phyloP scores from a whole-genome alignment of 345 rosid genomes.

The Anacardium occidentale region DNA sequence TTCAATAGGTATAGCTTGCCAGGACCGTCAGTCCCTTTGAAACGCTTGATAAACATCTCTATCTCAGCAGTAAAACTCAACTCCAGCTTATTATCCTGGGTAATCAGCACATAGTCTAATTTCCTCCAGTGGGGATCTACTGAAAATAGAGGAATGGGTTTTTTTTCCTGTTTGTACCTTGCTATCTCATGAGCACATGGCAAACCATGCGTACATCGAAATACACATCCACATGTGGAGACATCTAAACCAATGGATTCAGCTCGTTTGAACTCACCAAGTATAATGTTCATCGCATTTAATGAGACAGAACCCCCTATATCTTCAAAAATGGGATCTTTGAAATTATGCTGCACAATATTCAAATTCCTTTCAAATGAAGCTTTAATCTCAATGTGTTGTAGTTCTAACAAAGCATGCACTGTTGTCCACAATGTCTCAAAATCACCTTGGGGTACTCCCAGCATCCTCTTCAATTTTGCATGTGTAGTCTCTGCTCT shows the following conservation, averaged over 20 bases:
- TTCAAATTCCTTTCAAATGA: constrained; percentile 21
- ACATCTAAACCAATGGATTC: constrained; percentile 1
- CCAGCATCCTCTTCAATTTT: constrained; percentile 20
- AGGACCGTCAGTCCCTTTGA: constrained; percentile 16
- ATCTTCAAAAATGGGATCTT: constrained; percentile 15
- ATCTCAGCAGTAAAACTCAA: constrained; percentile 18
- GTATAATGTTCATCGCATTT: constrained; percentile 17
- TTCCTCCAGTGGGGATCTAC: constrained; percentile 21
- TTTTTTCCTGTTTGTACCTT: constrained; percentile 8
- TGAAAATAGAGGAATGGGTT: constrained; percentile 15
- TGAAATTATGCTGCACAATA: constrained; percentile 19
- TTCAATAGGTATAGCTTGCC: constrained; percentile 16
- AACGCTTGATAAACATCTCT: constrained; percentile 18
- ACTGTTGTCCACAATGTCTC: constrained; percentile 16
- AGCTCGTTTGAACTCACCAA: constrained; percentile 16
- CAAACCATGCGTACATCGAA: constrained; percentile 19
- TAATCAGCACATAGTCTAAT: constrained; percentile 15
- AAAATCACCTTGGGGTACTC: constrained; percentile 10
- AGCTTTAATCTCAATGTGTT: constrained; percentile 17
- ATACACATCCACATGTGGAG: constrained; percentile 18
- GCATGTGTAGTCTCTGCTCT: constrained; percentile 21
- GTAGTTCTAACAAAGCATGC: constrained; percentile 17
- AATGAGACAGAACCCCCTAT: constrained; percentile 17
- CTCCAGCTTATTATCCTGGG: constrained; percentile 13
- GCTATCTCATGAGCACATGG: constrained; percentile 28